Percentiles rank a stretch among this genome's conserved stretches.
Conservation (phyloP, 176 grass and related monocot genomes). For the Carex cristatella region DNA sequence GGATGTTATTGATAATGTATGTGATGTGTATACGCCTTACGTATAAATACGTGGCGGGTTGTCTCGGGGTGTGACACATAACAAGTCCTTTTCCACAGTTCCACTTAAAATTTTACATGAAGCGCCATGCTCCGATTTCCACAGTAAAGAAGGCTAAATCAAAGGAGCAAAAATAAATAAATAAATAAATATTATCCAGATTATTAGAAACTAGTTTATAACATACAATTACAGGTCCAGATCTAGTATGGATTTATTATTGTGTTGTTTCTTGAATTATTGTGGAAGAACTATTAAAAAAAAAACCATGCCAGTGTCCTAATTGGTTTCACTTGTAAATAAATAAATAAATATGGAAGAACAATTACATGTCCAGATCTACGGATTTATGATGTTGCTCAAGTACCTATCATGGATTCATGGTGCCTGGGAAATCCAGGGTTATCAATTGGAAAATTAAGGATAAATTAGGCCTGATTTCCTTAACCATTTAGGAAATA, state of each 20-base stretch:
- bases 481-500: not conserved
- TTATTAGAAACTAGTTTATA: not conserved
- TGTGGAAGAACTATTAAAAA: constrained; percentile 12
- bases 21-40: too few relatives aligned
- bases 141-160: not conserved
- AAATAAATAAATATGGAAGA: not conserved
- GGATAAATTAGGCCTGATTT: not conserved
- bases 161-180: not conserved
- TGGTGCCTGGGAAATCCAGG: not conserved
- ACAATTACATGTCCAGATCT: not conserved
- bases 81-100: not conserved
- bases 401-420: not conserved
- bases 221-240: not conserved
- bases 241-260: not conserved
- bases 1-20: too few relatives aligned
- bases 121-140: not conserved
- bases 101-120: not conserved
- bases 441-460: not conserved
- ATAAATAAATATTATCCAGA: not conserved
- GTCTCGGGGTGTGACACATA: too few relatives aligned
- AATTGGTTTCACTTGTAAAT: not conserved
- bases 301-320: constrained; percentile 20
- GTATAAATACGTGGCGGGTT: too few relatives aligned
- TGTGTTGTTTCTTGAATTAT: not conserved
- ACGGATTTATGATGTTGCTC: not conserved